phyloP scores from a whole-genome alignment of 768 basidiomycete genomes.

The Lentinula edodes region DNA sequence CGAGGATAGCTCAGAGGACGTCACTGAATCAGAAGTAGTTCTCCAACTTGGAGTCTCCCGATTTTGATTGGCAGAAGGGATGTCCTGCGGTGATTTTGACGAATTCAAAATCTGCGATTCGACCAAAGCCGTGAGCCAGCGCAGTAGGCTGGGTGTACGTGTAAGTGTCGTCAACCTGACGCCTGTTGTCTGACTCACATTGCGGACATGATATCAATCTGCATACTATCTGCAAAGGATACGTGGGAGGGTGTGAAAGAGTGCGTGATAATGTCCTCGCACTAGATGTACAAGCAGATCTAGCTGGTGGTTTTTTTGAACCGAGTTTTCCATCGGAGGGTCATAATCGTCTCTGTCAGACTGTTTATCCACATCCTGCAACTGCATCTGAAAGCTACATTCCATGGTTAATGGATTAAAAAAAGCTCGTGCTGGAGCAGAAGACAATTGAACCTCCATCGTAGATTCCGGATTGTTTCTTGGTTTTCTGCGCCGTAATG shows the following conservation, averaged over 20 bases:
- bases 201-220: neutral
- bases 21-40: neutral
- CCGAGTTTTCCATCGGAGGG: neutral
- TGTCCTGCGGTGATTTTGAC: neutral
- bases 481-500: neutral
- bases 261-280: neutral
- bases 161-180: neutral
- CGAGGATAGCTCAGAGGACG: neutral
- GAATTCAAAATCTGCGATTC: neutral
- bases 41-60: neutral
- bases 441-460: neutral
- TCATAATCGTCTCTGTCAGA: neutral
- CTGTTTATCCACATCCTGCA: neutral
- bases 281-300: neutral
- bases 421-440: neutral
- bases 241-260: neutral
- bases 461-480: neutral
- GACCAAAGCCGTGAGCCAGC: neutral
- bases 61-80: neutral
- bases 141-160: neutral
- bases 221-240: neutral
- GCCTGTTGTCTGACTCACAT: neutral
- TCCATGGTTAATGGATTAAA: neutral
- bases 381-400: neutral
- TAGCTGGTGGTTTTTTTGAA: neutral